phyloP scores from a whole-genome alignment of 2,329 filamentous ascomycete species.

The Zalaria sp. region DNA sequence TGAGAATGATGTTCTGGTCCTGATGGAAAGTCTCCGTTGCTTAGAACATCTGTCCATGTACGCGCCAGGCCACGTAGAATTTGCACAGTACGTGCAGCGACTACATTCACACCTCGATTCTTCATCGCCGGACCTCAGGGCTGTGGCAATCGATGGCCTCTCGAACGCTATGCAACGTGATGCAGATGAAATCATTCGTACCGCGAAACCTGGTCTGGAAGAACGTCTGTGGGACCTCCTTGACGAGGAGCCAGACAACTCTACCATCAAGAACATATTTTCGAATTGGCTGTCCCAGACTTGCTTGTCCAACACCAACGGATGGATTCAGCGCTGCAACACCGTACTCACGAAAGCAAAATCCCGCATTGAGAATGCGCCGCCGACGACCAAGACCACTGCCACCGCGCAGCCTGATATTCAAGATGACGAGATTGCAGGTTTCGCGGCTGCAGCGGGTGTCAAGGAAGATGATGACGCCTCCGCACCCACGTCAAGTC shows the following conservation, averaged over 20 bases:
- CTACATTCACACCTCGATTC: constrained; percentile 68
- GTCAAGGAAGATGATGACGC: constrained; percentile 31
- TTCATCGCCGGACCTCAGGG: constrained; percentile 52
- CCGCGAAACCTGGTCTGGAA: constrained; percentile 66
- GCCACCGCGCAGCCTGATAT: constrained; percentile 54
- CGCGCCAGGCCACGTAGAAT: constrained; percentile 75
- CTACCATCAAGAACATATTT: constrained; percentile 74
- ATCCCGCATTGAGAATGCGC: constrained; percentile 42
- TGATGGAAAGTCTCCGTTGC: constrained; percentile 67
- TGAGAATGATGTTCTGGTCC: constrained; percentile 57
- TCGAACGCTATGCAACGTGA: constrained; percentile 93
- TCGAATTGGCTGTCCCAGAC: constrained; percentile 90
- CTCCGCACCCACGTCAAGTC: constrained; percentile 35
- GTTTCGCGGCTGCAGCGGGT: constrained; percentile 68
- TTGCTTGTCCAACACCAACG: constrained; percentile 59
- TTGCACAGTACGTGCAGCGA: constrained; percentile 66
- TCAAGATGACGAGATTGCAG: constrained; percentile 91
- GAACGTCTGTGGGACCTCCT: constrained; percentile 85
- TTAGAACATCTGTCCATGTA: constrained; percentile 87
- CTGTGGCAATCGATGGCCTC: constrained; percentile 73
- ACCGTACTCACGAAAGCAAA: constrained; percentile 79
- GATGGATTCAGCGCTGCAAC: constrained; percentile 86
- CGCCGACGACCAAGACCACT: constrained; percentile 28
- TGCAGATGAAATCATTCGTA: constrained; percentile 64
- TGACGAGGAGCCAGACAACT: constrained; percentile 61